Conservation (phyloP, 331 rosid genomes). For the Quercus lobata region DNA sequence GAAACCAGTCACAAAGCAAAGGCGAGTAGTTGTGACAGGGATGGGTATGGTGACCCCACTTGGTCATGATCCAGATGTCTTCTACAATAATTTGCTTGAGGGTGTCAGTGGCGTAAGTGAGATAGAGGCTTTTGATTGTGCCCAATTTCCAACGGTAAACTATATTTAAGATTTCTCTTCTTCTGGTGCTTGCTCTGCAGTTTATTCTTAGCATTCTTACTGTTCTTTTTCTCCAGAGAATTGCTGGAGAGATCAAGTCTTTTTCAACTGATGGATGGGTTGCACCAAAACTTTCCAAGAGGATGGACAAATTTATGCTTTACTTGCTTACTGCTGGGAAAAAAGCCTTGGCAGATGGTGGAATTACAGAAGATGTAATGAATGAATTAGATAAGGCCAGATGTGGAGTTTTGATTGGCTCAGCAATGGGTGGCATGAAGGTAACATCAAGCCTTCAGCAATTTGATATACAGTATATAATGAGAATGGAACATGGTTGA, state of each 20-base stretch:
- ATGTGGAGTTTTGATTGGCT: slow-evolving; percentile 96
- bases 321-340: slow-evolving; percentile 92
- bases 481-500: background rate
- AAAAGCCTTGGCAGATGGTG: slow-evolving; percentile 87
- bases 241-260: slow-evolving; percentile 93
- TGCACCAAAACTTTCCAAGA: slow-evolving; percentile 78
- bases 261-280: slow-evolving; percentile 97
- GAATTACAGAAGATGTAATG: slow-evolving; percentile 73
- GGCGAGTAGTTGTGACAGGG: slow-evolving; percentile 93
- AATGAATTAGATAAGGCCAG: slow-evolving; percentile 64
- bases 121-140: slow-evolving; percentile 91
- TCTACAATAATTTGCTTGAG: slow-evolving; percentile 81
- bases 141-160: slow-evolving; percentile 79
- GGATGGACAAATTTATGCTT: slow-evolving; percentile 97
- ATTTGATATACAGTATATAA: slow-evolving; percentile 7
- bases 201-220: slow-evolving; percentile 31
- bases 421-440: slow-evolving; percentile 99
- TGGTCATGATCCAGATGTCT: slow-evolving; percentile 81
- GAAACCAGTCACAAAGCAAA: slow-evolving; percentile 69
- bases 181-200: slow-evolving; percentile 19
- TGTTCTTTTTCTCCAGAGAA: slow-evolving; percentile 51
- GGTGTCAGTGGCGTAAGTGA: slow-evolving; percentile 94
- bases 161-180: slow-evolving; percentile 15
- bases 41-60: slow-evolving; percentile 88
- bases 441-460: slow-evolving; percentile 34